Conservation (phyloP, 257 asterid genomes). For the Solanum dulcamara region DNA sequence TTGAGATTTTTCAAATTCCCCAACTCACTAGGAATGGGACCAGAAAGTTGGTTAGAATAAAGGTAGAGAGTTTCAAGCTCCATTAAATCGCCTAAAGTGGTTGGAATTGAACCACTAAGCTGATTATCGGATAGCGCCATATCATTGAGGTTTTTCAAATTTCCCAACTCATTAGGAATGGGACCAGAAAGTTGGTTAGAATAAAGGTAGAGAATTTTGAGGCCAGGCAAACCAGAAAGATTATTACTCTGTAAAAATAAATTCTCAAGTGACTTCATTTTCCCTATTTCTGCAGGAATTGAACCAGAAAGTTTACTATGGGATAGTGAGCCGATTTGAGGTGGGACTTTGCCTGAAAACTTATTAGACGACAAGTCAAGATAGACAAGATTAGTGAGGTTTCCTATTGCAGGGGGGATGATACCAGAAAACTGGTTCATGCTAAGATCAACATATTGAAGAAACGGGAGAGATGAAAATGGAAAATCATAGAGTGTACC, state of each 20-base stretch:
- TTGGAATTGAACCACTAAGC: background rate
- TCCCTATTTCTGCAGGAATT: background rate
- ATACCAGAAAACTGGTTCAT: conserved; percentile 2
- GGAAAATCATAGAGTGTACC: conserved; percentile 13
- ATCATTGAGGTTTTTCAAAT: background rate
- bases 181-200: background rate
- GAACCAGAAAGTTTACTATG: background rate
- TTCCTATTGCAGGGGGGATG: background rate
- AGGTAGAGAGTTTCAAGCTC: no score
- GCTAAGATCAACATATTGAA: conserved; percentile 5
- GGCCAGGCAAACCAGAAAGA: background rate
- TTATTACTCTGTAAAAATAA: background rate
- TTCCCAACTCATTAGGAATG: background rate
- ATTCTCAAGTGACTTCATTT: background rate
- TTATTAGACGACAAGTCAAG: background rate
- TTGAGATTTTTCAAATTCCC: no score
- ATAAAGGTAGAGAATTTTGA: background rate
- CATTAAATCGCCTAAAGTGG: no score
- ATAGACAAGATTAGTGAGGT: background rate
- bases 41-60: no score
- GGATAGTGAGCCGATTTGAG: background rate
- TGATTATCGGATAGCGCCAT: background rate
- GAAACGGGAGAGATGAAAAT: conserved; percentile 11
- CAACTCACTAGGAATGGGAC: no score
- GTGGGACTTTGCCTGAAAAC: no score